These are phyloP conservation scores for Epichloe aotearoae DNA, from an alignment of 2,329 filamentous ascomycete genomes.

Conservation along the genomic window DNA sequence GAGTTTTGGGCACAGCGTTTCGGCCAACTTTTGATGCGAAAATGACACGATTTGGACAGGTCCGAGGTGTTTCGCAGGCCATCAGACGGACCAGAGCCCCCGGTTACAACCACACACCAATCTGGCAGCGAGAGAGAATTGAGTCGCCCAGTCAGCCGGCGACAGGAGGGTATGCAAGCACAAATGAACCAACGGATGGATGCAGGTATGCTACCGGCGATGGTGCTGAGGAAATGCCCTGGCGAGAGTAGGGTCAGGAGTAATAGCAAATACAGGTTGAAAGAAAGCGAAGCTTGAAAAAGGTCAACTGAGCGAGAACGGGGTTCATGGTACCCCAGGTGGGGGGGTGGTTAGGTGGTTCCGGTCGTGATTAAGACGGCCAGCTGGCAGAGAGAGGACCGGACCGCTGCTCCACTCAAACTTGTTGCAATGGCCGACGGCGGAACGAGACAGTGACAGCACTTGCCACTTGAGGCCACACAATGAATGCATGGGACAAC, in stretches of 20 bases:
- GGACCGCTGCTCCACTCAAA: too few relatives aligned
- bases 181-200: not conserved
- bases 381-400: too few relatives aligned
- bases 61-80: not conserved
- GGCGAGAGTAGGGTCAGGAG: not conserved
- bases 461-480: too few relatives aligned
- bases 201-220: too few relatives aligned
- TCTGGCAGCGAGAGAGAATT: not conserved
- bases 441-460: too few relatives aligned
- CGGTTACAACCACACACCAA: not conserved
- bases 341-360: not conserved
- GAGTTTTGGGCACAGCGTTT: not conserved
- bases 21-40: not conserved
- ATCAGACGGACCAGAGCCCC: not conserved
- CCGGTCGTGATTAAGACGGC: too few relatives aligned
- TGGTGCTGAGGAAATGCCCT: not conserved
- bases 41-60: not conserved
- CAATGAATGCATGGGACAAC: too few relatives aligned
- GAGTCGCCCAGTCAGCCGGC: not conserved
- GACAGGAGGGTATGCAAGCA: not conserved
- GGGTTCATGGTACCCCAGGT: not conserved
- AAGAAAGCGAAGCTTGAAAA: not conserved
- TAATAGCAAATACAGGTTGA: not conserved
- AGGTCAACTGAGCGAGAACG: not conserved
- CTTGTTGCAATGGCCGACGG: too few relatives aligned